Base-by-base conservation (phyloP, 2,329 filamentous ascomycete species). In the Fusarium sp. region DNA sequence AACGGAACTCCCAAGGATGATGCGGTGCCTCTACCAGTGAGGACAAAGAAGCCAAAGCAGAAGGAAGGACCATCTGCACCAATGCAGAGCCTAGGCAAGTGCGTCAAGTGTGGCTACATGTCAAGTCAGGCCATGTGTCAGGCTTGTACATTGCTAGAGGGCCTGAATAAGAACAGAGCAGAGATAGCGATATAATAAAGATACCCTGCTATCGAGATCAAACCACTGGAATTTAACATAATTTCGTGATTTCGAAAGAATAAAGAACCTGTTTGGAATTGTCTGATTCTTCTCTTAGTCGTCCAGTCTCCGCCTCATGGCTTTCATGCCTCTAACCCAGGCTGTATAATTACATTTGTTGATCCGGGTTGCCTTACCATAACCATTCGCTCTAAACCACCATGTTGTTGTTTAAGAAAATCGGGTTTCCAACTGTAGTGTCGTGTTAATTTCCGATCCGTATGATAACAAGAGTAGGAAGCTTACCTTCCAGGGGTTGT, bases 81-180 rank as follows among this genome's bases (percentile, higher is more conserved):
- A n/a, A 86, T 88, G 74, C 93, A 95, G 79, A 90, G 90, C 16
- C 87, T 98, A 72, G 93, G 95, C 3, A 90, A 90, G 69, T 99
- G 96, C 77, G 88, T 91, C 75, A 90, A 89, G 55, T 99, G 96
- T 74, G 96, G 96, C 16, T 99, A 98, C 78, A 92, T 99, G 80
- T 97, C 96, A 4, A 98, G 94, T 74, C 96, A 99, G 80, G 88
- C 89, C 30, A 88, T 98, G 41, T 99, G 96, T 81, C 97, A 99
- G 80, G 96, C 96, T 1, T 99, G 96, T 78, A 91, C 90, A 66
- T 83, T 99, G 46, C 86, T 99, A 4, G 94, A 98, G 74, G 93
- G 92, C 0, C 80, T 99, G 49, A 99, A 99, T 78, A 98, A 96
- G 81, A 90, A 90, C 71, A 82, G 88, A 63, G 82, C 87, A 61